Evolutionary conservation across 495 filamentous ascomycete genomes (phyloP), one percentile per base, ranked within the genome.

Genomic region (Aspergillus panamensis): DNA sequence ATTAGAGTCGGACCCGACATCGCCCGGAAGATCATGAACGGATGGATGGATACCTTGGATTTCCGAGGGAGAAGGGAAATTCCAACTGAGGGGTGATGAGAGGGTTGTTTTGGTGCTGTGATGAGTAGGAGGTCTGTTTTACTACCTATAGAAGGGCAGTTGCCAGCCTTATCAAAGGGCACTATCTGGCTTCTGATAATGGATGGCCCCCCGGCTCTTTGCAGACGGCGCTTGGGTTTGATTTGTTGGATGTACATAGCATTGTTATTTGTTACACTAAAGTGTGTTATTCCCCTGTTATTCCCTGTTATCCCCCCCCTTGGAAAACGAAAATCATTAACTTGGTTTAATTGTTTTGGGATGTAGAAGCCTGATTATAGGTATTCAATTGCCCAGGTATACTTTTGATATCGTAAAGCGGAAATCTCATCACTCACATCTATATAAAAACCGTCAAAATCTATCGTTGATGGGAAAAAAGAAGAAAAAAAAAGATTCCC

Each of bases 191-290:
- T 25, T 25, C 25, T 48, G 33, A 55, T 55, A n/a, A 51, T 48
- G 58, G 40, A 57, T 56, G 48, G 40, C 17, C 58, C 60, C 9
- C 57, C 42, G 55, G 58, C 55, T 60, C 56, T 51, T 51, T 65
- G 54, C 61, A 66, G 59, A 65, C 57, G 67, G 69, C 67, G 67
- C 66, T 65, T 70, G 70, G 65, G 68, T 64, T 73, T 69, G 62
- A 68, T 69, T 73, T 71, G 69, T 72, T 65, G 62, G 66, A 75
- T 76, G 73, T 76, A 76, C 66, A 76, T 76, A 76, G 73, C 62
- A 61, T 67, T 72, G 65, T 75, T 67, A 66, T 66, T 67, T 70
- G 66, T 61, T 62, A 69, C 62, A 66, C 59, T 53, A 57, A 73
- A 57, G 67, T 62, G 53, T 65, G 42, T 68, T 65, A 54, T 66